Evolutionary conservation across 345 rosid genomes (phyloP).

Genomic region (Ailanthus altissimus): DNA sequence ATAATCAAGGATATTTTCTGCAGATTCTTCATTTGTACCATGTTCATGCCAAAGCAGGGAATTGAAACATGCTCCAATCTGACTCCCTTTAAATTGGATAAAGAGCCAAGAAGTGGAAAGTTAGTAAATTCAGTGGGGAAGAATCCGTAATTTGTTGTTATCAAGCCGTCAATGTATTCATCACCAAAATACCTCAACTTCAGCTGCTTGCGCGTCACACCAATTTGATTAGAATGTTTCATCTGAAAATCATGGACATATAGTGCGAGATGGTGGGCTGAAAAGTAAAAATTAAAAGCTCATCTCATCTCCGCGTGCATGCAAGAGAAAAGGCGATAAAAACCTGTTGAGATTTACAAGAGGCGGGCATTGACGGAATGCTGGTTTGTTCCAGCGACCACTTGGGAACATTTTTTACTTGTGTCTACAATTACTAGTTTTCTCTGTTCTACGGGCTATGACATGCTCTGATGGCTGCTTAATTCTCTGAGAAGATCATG

Average conservation of each 20-base stretch:
- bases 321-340: neutral
- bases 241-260: constrained; percentile 35
- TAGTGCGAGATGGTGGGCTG: neutral
- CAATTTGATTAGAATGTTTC: constrained; percentile 45
- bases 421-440: constrained; percentile 43
- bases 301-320: neutral
- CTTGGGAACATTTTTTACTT: constrained; percentile 33
- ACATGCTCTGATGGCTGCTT: constrained; percentile 30
- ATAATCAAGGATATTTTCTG: constrained; percentile 48
- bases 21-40: constrained; percentile 30
- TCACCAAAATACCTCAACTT: constrained; percentile 48
- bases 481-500: constrained; percentile 54
- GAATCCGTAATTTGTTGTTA: constrained; percentile 39
- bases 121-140: constrained; percentile 37
- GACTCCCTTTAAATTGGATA: constrained; percentile 52
- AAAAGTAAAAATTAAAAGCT: neutral
- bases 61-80: constrained; percentile 46
- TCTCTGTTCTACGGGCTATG: constrained; percentile 24
- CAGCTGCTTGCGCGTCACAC: constrained; percentile 41
- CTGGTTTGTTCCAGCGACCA: constrained; percentile 42
- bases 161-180: constrained; percentile 52
- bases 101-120: constrained; percentile 32
- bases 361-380: constrained; percentile 37
- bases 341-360: constrained; percentile 51
- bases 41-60: constrained; percentile 22